phyloP scores from a whole-genome alignment of 2,329 filamentous ascomycete species.

The Colletotrichum lupini region DNA sequence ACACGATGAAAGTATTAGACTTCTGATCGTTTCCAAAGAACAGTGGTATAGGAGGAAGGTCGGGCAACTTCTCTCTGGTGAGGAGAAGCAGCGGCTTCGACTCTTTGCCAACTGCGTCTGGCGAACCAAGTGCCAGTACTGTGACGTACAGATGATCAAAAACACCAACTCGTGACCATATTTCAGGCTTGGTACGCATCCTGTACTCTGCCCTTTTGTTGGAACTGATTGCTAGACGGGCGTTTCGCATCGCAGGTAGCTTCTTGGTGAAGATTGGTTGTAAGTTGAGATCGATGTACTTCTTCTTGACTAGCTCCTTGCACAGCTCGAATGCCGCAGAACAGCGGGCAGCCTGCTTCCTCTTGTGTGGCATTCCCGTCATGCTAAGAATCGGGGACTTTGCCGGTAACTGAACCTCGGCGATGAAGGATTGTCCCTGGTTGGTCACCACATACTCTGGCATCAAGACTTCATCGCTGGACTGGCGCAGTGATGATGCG shows the following conservation, averaged over 20 bases:
- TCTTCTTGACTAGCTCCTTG: constrained; percentile 71
- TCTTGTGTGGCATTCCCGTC: constrained; percentile 71
- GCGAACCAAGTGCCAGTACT: constrained; percentile 67
- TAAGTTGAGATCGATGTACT: constrained; percentile 78
- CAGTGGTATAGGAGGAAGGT: constrained; percentile 75
- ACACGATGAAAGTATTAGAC: constrained; percentile 66
- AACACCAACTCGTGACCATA: constrained; percentile 69
- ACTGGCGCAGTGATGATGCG: constrained; percentile 72
- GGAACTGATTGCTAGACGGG: constrained; percentile 81
- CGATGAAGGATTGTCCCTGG: constrained; percentile 71
- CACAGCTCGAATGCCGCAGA: constrained; percentile 91
- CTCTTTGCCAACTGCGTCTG: constrained; percentile 64
- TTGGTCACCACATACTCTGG: constrained; percentile 72
- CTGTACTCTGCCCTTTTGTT: constrained; percentile 80
- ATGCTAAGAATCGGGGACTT: constrained; percentile 76
- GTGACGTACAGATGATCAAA: constrained; percentile 69
- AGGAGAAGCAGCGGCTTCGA: constrained; percentile 77
- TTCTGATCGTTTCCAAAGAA: constrained; percentile 74
- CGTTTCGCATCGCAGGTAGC: constrained; percentile 87
- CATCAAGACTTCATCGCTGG: constrained; percentile 46
- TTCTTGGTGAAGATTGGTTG: constrained; percentile 78
- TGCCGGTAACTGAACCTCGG: constrained; percentile 83
- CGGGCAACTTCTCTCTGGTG: constrained; percentile 73
- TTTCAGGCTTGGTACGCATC: constrained; percentile 81
- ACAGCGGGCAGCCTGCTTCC: constrained; percentile 84